phyloP scores from a whole-genome alignment of 495 filamentous ascomycete genomes.

The Xylaria telfairii region DNA sequence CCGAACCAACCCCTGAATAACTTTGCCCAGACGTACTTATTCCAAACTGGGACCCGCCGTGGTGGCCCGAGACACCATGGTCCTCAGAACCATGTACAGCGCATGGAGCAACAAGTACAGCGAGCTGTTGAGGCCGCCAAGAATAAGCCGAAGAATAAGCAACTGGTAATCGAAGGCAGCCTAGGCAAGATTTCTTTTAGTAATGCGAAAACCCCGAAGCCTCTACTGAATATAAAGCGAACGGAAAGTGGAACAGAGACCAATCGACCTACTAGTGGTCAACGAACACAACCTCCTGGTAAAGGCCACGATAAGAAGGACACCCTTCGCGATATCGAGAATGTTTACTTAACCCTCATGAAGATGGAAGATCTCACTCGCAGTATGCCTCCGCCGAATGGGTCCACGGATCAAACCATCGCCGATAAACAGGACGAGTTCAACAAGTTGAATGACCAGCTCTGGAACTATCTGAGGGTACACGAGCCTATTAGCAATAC shows the following conservation, averaged over 20 bases:
- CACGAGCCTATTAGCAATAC: constrained; percentile 84
- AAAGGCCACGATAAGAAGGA: constrained; percentile 76
- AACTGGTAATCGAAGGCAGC: constrained; percentile 97
- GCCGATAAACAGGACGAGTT: constrained; percentile 74
- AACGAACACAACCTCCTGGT: constrained; percentile 50
- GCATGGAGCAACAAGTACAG: constrained; percentile 99
- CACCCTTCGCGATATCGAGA: constrained; percentile 83
- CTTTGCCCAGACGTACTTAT: constrained; percentile 97
- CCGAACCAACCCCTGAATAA: constrained; percentile 91
- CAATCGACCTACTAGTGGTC: constrained; percentile 55
- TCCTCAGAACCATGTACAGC: constrained; percentile 93
- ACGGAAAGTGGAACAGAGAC: constrained; percentile 68
- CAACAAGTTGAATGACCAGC: constrained; percentile 75
- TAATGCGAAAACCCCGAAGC: constrained; percentile 95
- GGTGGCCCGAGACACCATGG: constrained; percentile 77
- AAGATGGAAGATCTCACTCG: constrained; percentile 92
- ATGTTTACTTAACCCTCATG: constrained; percentile 86
- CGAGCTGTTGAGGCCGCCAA: constrained; percentile 97
- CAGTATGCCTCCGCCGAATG: constrained; percentile 73
- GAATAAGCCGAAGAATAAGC: constrained; percentile 95
- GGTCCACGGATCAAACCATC: constrained; percentile 65
- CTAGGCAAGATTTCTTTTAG: constrained; percentile 98
- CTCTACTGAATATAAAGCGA: constrained; percentile 93
- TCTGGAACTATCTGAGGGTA: constrained; percentile 87
- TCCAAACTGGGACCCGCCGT: constrained; percentile 83